These are phyloP conservation scores for Penicillium simplicissimum DNA, from an alignment of 495 filamentous ascomycete genomes.

Conservation along the genomic window DNA sequence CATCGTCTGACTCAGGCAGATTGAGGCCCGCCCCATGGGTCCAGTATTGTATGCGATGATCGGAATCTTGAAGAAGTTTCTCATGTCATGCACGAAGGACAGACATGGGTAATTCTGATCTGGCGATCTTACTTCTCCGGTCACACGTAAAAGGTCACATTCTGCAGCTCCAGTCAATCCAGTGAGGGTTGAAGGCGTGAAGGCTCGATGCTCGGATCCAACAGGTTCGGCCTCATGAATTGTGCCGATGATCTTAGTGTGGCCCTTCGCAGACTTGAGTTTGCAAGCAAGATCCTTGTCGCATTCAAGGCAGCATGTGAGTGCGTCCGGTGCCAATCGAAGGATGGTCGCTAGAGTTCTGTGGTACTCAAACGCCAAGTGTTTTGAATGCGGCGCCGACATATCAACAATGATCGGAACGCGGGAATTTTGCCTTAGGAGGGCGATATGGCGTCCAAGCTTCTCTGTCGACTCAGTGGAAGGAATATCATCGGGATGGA, in stretches of 20 bases:
- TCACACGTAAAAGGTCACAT: conserved; percentile 22
- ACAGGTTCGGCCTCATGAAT: conserved; percentile 8
- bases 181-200: neutral
- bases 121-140: conserved; percentile 10
- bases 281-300: conserved; percentile 1
- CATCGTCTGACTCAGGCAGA: conserved; percentile 60
- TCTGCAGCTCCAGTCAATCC: neutral
- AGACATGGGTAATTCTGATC: conserved; percentile 18
- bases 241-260: conserved; percentile 13
- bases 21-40: conserved; percentile 54
- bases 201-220: neutral
- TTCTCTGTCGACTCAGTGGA: neutral
- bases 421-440: conserved; percentile 20
- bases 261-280: conserved; percentile 10
- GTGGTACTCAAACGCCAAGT: neutral
- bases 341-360: conserved; percentile 15
- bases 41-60: conserved; percentile 39
- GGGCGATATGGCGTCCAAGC: conserved; percentile 21
- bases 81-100: conserved; percentile 4
- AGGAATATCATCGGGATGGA: conserved; percentile 34
- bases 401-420: conserved; percentile 28
- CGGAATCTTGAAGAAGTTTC: conserved; percentile 12
- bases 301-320: conserved; percentile 16
- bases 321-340: conserved; percentile 26
- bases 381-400: neutral